These are phyloP conservation scores for Aspergillus heteromorphus DNA, from an alignment of 495 filamentous ascomycete genomes.

Conservation along the genomic window DNA sequence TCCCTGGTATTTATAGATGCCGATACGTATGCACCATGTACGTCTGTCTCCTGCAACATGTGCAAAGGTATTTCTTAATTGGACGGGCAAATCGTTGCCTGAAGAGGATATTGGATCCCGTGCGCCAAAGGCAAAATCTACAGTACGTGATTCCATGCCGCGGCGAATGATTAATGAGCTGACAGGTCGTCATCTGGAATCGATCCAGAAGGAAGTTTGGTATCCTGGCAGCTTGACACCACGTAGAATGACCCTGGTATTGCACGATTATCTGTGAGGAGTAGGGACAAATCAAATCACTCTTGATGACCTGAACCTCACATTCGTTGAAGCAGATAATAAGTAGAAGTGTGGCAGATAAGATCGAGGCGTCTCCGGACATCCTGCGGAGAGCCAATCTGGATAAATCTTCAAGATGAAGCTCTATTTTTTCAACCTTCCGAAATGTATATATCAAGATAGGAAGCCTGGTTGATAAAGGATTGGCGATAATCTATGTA, in stretches of 20 bases:
- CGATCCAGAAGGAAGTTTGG: not conserved
- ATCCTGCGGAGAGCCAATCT: not conserved
- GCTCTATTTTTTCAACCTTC: too few relatives aligned
- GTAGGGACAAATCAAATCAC: not conserved
- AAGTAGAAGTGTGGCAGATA: not conserved
- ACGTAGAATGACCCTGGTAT: not conserved
- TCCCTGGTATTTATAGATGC: constrained; percentile 3
- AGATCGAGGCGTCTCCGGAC: not conserved
- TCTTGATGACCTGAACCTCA: not conserved
- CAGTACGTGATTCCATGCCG: not conserved
- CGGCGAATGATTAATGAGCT: not conserved
- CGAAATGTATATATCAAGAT: too few relatives aligned
- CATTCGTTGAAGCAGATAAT: not conserved
- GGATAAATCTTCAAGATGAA: too few relatives aligned
- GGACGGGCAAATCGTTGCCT: constrained; percentile 33
- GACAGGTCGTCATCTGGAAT: not conserved
- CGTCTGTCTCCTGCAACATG: constrained; percentile 3
- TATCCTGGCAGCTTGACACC: not conserved
- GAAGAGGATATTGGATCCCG: constrained; percentile 37
- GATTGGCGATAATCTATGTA: not conserved
- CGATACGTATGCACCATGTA: not conserved
- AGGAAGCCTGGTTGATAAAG: too few relatives aligned
- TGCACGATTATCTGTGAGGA: not conserved
- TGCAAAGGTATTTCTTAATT: constrained; percentile 2
- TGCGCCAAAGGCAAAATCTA: not conserved